Base-by-base conservation (phyloP, 768 basidiomycete genomes). In the Panaeolus papilionaceus region DNA sequence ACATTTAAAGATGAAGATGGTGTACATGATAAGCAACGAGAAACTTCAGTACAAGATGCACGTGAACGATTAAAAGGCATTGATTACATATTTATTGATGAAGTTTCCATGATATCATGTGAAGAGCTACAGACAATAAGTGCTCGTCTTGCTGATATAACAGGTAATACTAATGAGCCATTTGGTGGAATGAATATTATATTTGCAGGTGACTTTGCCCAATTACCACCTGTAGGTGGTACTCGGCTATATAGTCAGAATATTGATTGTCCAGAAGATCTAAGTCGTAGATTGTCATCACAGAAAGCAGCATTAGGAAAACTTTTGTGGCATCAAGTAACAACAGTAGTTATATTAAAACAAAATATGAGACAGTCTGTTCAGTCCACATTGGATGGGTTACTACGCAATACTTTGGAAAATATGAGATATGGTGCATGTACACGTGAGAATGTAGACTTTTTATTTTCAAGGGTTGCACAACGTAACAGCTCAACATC, bases 161-260 rank as follows among this genome's bases (percentile, higher is more conserved):
- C 62, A 18, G 71, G 73, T 40, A 61, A 67, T 8, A 37, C 64
- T 49, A 71, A 76, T 49, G 6, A 49, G 2, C 70, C 74, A 18
- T 79, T 79, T 72, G 81, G 81, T 26, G 81, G 82, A 0, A 74
- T 80, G 28, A 80, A 80, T 64, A 74, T 84, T 49, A 79, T 84
- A 16, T 76, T 84, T 66, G 81, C 82, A 14, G 82, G 82, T n/a
- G 83, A 84, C 64, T 83, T 84, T 76, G 82, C 80, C 1, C 83
- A 85, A 61, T 67, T 84, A 0, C 80, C 81, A 4, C 83, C 79
- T 38, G 75, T 71, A 3, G 65, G 61, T 23, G 75, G 76, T 1
- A 40, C 65, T 65, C 42, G 67, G 4, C 47, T 75, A 18, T 75
- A 70, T 38, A 67, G 54, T 67, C 62, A 42, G 38, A 42, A n/a